Evolutionary conservation across 2,329 filamentous ascomycete species (phyloP), one percentile per base, ranked within the genome.

Genomic region (Myriosclerotinia scirpicola): DNA sequence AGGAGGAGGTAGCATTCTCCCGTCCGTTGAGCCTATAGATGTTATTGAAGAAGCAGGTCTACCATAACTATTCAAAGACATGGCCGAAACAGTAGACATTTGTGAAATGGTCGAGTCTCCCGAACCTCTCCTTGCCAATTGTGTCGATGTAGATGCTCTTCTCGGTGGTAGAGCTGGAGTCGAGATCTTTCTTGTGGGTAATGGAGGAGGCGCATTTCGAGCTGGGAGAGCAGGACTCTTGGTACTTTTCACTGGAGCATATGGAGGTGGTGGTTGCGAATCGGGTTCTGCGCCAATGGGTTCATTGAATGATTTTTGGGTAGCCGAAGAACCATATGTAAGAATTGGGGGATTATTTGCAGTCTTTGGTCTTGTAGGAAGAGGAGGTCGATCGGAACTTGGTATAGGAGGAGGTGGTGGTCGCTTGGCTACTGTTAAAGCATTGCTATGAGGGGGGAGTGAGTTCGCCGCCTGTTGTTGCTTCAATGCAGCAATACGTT

Each of bases 401-500:
- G 83, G 81, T 3, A 81, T 82, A 36, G 80, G 77, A 79, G 78
- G 88, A 85, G 79, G 84, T 85, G 77, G 85, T 85, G 76, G 88
- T 83, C 73, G 80, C 40, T 65, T 64, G 26, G 68, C 59, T 53
- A 65, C 36, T 34, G 50, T 40, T 46, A 40, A 66, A 48, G 7
- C 26, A 46, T 52, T 62, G 40, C 78, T 58, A 17, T 40, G 60
- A 36, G 59, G 46, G 59, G 46, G 66, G 26, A 68, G 26, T 48
- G 65, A 67, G 52, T 71, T 71, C 22, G 66, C 71, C 30, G 72
- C 66, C 42, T 72, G 72, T 44, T 74, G 71, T 64, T 76, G 72
- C 71, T 88, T 88, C 69, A 89, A 80, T 40, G 87, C 87, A 12
- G 86, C 86, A 69, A 89, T 89, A 63, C 87, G 82, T 76, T 88